Conservation (phyloP, 2,329 filamentous ascomycete genomes). For the Karstenula rhodostoma region DNA sequence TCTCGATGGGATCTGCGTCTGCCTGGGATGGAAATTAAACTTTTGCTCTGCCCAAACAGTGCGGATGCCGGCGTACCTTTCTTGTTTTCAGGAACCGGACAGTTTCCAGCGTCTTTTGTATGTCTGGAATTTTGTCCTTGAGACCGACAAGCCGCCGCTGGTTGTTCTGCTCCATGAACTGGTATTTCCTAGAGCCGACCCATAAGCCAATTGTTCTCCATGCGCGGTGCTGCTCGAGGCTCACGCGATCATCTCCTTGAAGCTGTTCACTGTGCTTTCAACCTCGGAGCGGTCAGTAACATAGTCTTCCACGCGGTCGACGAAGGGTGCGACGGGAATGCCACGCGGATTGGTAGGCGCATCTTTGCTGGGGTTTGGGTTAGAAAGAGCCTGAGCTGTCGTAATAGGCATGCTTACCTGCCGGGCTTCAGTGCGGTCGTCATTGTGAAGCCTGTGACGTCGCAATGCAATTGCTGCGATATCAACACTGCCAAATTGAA, state of each 20-base stretch:
- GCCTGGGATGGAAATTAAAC: slow-evolving; percentile 38
- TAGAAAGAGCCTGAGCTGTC: slow-evolving; percentile 10
- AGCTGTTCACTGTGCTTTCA: slow-evolving; percentile 80
- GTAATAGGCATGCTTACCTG: slow-evolving; percentile 27
- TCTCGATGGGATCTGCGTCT: slow-evolving; percentile 76
- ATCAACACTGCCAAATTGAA: slow-evolving; percentile 30
- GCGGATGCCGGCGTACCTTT: slow-evolving; percentile 61
- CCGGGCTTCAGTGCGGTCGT: slow-evolving; percentile 35
- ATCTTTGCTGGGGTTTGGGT: slow-evolving; percentile 48
- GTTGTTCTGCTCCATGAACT: slow-evolving; percentile 98
- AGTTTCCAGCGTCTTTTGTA: slow-evolving; percentile 92
- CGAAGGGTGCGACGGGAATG: slow-evolving; percentile 84
- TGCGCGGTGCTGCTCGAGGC: slow-evolving; percentile 25
- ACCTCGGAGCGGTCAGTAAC: slow-evolving; percentile 80
- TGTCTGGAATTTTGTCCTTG: slow-evolving; percentile 95
- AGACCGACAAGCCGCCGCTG: slow-evolving; percentile 82
- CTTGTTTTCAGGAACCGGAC: slow-evolving; percentile 83
- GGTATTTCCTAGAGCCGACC: slow-evolving; percentile 79
- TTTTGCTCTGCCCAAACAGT: slow-evolving; percentile 51
- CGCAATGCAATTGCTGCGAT: slow-evolving; percentile 19
- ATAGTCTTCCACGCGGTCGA: slow-evolving; percentile 90
- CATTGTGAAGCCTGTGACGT: slow-evolving; percentile 32
- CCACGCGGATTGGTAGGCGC: slow-evolving; percentile 77
- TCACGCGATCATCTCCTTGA: slow-evolving; percentile 94
- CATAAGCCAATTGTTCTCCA: slow-evolving; percentile 20